Evolutionary conservation across 75 land plant species (phyloP), one percentile per base, ranked within the genome.

Genomic region (Chamaecyparis obtusa): DNA sequence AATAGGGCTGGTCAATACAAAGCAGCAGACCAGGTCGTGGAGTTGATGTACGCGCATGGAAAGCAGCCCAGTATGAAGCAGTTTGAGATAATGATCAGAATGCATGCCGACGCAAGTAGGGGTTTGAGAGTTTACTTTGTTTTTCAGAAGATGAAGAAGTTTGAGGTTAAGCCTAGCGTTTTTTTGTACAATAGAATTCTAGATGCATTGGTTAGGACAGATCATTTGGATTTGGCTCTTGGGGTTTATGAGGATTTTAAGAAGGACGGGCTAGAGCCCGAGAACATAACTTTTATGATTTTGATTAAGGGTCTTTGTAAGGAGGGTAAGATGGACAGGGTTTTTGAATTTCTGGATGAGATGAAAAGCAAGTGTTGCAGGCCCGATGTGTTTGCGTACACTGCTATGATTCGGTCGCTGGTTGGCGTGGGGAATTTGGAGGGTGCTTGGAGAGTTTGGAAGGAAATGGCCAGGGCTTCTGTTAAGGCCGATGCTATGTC

Each of bases 301-400:
- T 79, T 95, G 84, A 84, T 90, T 16, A 93, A 94, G 84, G 97
- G 94, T 5, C 72, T 94, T 39, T 95, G 95, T 76, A 90, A 88
- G 54, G 91, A 85, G 1, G 94, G 97, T 9, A 32, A 89, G 86
- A 76, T 93, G 36, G 93, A 88, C 83, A 91, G 91, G 39, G 89
- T 85, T 46, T 17, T 93, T 74, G 89, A 91, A 74, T 43, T 94
- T 46, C 75, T 95, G 87, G 90, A n/a, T 5, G 54, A 67, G 49
- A 95, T 95, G 96, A 87, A 92, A 88, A 14, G 3, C 10, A 86
- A 79, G 33, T 30, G 87, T 69, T 90, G 92, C 55, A 90, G 85
- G 87, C 96, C 96, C 0, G 95, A 95, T 89, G 95, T 93, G 5
- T 92, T 94, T 86, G 95, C 96, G 0, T 95, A 95, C 51, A 95